These are phyloP conservation scores for Phialophora macrospora DNA, from an alignment of 2,329 filamentous ascomycete species.

Conservation along the genomic window DNA sequence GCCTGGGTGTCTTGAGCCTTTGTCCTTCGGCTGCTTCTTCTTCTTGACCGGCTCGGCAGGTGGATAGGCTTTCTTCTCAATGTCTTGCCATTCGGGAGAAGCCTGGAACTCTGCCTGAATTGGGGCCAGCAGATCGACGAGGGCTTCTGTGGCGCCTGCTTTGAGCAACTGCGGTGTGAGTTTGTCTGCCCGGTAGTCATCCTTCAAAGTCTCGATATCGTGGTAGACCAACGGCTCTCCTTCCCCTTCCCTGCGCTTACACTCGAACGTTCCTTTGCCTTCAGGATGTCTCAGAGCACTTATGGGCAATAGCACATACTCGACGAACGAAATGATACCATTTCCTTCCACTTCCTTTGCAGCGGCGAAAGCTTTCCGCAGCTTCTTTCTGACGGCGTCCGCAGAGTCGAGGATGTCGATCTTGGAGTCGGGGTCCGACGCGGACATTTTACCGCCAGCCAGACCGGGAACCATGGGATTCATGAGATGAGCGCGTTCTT, in stretches of 20 bases:
- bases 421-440: constrained; percentile 75
- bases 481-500: constrained; percentile 73
- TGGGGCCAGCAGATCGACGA: constrained; percentile 69
- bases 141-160: constrained; percentile 74
- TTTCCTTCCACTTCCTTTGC: constrained; percentile 82
- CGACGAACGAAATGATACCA: constrained; percentile 82
- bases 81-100: constrained; percentile 78
- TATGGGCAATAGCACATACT: constrained; percentile 83
- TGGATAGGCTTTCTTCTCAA: constrained; percentile 81
- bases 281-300: constrained; percentile 61
- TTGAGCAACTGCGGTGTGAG: constrained; percentile 88
- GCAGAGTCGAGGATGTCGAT: constrained; percentile 87
- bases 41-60: constrained; percentile 64
- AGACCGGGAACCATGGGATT: constrained; percentile 91
- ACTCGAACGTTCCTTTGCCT: constrained; percentile 65
- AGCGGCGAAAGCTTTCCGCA: constrained; percentile 80
- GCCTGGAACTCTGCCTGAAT: constrained; percentile 75
- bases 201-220: constrained; percentile 73
- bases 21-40: constrained; percentile 76
- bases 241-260: constrained; percentile 65
- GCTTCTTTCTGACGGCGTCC: constrained; percentile 77
- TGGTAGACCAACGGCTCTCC: constrained; percentile 79
- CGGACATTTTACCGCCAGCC: constrained; percentile 70
- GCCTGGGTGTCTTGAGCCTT: constrained; percentile 68
- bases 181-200: constrained; percentile 80